Base-by-base conservation (phyloP, 148 eudicot species). In the Camellia sinensis region DNA sequence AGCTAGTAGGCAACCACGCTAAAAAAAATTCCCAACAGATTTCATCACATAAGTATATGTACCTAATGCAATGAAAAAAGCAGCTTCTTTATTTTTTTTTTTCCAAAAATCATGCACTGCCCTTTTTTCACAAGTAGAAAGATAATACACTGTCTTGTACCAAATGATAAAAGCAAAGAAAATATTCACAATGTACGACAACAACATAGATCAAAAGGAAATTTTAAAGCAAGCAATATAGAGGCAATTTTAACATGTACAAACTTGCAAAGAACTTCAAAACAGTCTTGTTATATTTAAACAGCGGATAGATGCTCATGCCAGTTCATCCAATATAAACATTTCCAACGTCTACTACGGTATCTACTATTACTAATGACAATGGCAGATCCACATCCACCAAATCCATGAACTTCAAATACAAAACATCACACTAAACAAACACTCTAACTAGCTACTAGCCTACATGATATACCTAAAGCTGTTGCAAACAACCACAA, bases 401-500 rank as follows among this genome's bases (percentile, higher is more conserved):
- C 21, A 46, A 37, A 21, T 15, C 21, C 48, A 71, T 45, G 72
- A 45, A 45, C 41, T 73, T 53, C 11, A 6, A 76, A 80, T 60
- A 19, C n/a, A 45, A 80, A 63, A 56, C 63, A 11, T 71, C 18
- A 19, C 19, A 60, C 2, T 75, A 53, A 57, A 74, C 21, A n/a
- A 75, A 61, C 37, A 29, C 57, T n/a, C 15, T 12, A 75, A 10
- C 72, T 53, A 66, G 18, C 68, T 41, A 19, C 78, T 54, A 67
- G 53, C 78, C 57, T 53, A 59, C 67, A 54, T 45, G 19, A 21
- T 66, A 10, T 40, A 80, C 53, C 60, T 54, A 80, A 53, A 22
- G 65, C 76, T 61, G 45, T 13, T 70, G 43, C 45, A 48, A 46
- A 79, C 12, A 11, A 72, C 77, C 53, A 40, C 78, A 67, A 75